Evolutionary conservation across 805 yeast genomes (phyloP).

Genomic region (Lipomyces japonicus): DNA sequence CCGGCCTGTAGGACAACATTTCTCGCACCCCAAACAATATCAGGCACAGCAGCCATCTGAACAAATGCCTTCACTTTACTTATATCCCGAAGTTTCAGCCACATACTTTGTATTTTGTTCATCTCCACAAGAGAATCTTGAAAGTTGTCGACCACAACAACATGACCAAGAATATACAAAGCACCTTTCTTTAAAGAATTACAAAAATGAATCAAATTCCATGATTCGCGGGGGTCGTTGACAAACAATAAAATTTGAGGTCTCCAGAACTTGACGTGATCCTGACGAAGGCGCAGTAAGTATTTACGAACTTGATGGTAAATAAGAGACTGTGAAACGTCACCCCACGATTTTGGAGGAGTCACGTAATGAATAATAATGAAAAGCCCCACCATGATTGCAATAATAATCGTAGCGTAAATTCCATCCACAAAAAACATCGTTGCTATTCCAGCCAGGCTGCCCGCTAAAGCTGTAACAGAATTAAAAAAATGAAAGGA

Average conservation of each 20-base stretch:
- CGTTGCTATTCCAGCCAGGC: slow-evolving; percentile 63
- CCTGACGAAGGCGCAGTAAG: slow-evolving; percentile 72
- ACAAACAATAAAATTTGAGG: slow-evolving; percentile 88
- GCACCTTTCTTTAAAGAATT: slow-evolving; percentile 96
- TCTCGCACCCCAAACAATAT: slow-evolving; percentile 90
- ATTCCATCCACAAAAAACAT: slow-evolving; percentile 94
- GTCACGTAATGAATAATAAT: slow-evolving; percentile 80
- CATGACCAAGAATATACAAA: slow-evolving; percentile 87
- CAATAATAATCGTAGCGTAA: slow-evolving; percentile 73
- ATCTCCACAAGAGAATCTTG: slow-evolving; percentile 66
- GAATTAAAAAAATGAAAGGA: slow-evolving; percentile 84
- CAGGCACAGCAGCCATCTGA: slow-evolving; percentile 83
- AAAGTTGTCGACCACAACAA: slow-evolving; percentile 61
- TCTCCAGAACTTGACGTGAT: slow-evolving; percentile 96
- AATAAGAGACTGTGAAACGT: slow-evolving; percentile 89
- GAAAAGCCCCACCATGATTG: slow-evolving; percentile 62
- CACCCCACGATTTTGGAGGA: slow-evolving; percentile 98
- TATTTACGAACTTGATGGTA: slow-evolving; percentile 97
- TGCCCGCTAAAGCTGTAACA: slow-evolving; percentile 76
- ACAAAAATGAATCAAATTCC: slow-evolving; percentile 90
- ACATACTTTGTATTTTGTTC: slow-evolving; percentile 67
- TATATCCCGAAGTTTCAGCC: slow-evolving; percentile 78
- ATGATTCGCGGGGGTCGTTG: slow-evolving; percentile 86
- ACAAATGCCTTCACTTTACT: slow-evolving; percentile 86
- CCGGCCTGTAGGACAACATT: slow-evolving; percentile 92